Evolutionary conservation across 805 yeast species (phyloP).

Genomic region (Wickerhamiella kazuoi): DNA sequence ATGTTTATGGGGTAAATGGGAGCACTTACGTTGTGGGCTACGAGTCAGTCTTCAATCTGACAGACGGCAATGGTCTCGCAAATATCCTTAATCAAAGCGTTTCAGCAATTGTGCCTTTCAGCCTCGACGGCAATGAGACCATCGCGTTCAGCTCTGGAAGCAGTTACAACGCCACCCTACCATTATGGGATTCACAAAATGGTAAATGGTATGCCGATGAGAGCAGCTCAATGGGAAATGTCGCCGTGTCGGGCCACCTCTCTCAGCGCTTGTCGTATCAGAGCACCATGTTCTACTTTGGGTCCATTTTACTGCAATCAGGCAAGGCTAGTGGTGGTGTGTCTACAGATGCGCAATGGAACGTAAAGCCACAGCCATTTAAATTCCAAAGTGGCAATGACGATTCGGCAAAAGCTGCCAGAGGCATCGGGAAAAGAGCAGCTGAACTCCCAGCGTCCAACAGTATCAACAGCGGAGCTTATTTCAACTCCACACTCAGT

Average conservation of each 20-base stretch:
- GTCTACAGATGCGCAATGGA: conserved; percentile 5
- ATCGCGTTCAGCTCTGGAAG: conserved; percentile 13
- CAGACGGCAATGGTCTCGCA: neutral
- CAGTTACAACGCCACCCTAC: neutral
- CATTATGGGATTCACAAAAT: conserved; percentile 8
- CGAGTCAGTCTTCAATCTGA: conserved; percentile 2
- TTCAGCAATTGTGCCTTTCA: conserved; percentile 7
- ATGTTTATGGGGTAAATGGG: neutral
- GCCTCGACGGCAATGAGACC: conserved; percentile 14
- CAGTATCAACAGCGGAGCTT: conserved; percentile 23
- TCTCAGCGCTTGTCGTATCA: conserved; percentile 1
- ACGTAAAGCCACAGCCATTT: conserved; percentile 11
- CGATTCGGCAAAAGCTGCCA: neutral
- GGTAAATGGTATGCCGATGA: conserved; percentile 11
- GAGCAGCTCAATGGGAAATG: neutral
- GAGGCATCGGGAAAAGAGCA: neutral
- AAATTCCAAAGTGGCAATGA: conserved; percentile 3
- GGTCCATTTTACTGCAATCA: conserved; percentile 16
- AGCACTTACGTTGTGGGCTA: neutral
- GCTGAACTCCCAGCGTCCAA: conserved; percentile 3
- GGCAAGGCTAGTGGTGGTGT: conserved; percentile 18
- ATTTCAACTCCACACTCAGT: conserved; percentile 31
- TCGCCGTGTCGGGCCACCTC: conserved; percentile 7
- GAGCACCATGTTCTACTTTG: conserved; percentile 13
- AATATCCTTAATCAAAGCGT: conserved; percentile 11